phyloP scores from a whole-genome alignment of 441 rosid genomes.

The Populus tomentosa region DNA sequence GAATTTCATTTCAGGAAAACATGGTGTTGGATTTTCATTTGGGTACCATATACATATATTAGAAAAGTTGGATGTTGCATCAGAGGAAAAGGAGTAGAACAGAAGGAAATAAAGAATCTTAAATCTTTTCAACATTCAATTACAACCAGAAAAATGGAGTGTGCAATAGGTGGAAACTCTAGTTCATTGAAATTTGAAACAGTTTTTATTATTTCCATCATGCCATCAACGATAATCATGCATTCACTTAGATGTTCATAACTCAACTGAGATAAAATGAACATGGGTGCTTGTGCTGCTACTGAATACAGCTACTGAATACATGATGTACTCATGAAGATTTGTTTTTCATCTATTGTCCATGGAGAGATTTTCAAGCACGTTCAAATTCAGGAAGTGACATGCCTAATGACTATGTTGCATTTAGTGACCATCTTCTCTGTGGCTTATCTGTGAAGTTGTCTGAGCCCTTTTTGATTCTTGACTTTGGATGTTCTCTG shows the following conservation, averaged over 20 bases:
- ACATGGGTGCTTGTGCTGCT: neutral
- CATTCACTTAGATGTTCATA: neutral
- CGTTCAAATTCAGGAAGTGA: constrained; percentile 18
- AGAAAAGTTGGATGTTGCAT: neutral
- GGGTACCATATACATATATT: neutral
- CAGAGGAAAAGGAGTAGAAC: neutral
- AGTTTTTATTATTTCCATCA: neutral
- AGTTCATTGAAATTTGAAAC: neutral
- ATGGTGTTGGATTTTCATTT: neutral
- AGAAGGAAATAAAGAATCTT: neutral
- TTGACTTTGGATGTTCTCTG: constrained; percentile 6
- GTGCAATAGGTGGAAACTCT: neutral
- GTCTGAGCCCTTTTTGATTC: neutral
- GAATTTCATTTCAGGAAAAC: too few relatives aligned
- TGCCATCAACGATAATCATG: neutral
- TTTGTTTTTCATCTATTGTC: constrained; percentile 10
- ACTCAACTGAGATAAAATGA: neutral
- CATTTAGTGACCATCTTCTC: neutral
- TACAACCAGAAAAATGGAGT: neutral
- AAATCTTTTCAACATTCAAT: neutral
- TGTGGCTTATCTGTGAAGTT: neutral
- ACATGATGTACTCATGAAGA: constrained; percentile 4
- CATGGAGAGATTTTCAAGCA: constrained; percentile 25
- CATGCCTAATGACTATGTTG: constrained; percentile 12
- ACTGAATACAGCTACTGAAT: neutral